Conservation (phyloP, 2,329 filamentous ascomycete genomes). For the Fusarium kyushuense region DNA sequence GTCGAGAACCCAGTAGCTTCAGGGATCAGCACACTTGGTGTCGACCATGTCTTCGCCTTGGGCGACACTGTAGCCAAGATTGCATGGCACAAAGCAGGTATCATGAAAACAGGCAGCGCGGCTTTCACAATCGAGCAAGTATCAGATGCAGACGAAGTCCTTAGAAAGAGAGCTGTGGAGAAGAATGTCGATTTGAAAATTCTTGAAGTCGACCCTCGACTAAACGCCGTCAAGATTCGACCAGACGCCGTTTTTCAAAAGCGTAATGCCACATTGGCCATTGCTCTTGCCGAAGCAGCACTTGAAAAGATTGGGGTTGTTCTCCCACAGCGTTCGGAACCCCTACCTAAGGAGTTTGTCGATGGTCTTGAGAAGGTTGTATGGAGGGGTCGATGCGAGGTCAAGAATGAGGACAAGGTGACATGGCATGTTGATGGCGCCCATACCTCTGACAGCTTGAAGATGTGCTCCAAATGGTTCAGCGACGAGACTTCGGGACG, state of each 20-base stretch:
- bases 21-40: slow-evolving; percentile 74
- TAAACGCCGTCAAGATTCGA: slow-evolving; percentile 61
- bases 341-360: slow-evolving; percentile 73
- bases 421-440: slow-evolving; percentile 93
- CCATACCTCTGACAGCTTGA: slow-evolving; percentile 91
- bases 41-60: slow-evolving; percentile 75
- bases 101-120: slow-evolving; percentile 71
- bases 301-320: slow-evolving; percentile 59
- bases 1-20: slow-evolving; percentile 68
- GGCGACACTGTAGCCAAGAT: slow-evolving; percentile 74
- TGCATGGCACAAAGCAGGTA: slow-evolving; percentile 80
- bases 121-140: slow-evolving; percentile 70
- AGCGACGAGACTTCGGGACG: slow-evolving; percentile 60
- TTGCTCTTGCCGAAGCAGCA: slow-evolving; percentile 64
- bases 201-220: slow-evolving; percentile 60
- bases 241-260: slow-evolving; percentile 70
- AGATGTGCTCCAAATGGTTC: slow-evolving; percentile 87
- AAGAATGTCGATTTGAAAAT: slow-evolving; percentile 62
- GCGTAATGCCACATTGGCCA: slow-evolving; percentile 66
- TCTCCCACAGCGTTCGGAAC: slow-evolving; percentile 41
- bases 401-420: slow-evolving; percentile 66
- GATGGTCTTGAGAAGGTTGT: slow-evolving; percentile 79
- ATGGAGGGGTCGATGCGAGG: slow-evolving; percentile 83
- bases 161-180: slow-evolving; percentile 64
- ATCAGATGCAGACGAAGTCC: slow-evolving; percentile 58